Evolutionary conservation across 1,139 yeast species (phyloP).

Genomic region (Pneumocystis carinii): DNA sequence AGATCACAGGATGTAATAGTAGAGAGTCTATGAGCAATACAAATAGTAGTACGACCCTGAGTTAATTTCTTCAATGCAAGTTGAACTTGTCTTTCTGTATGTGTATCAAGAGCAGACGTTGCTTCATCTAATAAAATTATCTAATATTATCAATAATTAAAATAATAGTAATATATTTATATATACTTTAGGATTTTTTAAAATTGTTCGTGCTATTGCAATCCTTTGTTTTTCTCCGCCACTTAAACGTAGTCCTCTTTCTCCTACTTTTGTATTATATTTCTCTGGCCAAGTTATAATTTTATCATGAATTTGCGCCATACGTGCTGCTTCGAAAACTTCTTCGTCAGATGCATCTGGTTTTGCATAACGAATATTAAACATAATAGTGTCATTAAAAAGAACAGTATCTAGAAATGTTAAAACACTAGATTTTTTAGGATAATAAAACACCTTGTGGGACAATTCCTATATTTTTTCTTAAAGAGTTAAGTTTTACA

Average conservation of each 20-base stretch:
- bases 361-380: slow-evolving; percentile 78
- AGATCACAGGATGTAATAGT: slow-evolving; percentile 88
- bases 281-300: slow-evolving; percentile 72
- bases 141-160: slow-evolving; percentile 30
- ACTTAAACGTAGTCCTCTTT: slow-evolving; percentile 93
- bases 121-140: slow-evolving; percentile 22
- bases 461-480: slow-evolving; percentile 71
- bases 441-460: slow-evolving; percentile 54
- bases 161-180: slow-evolving; percentile 65
- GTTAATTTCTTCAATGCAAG: slow-evolving; percentile 41
- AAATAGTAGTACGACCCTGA: slow-evolving; percentile 50
- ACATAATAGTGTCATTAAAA: slow-evolving; percentile 58
- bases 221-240: slow-evolving; percentile 96
- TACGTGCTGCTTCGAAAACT: slow-evolving; percentile 44
- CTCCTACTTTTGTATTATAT: slow-evolving; percentile 80
- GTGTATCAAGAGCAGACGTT: slow-evolving; percentile 89
- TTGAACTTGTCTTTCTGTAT: slow-evolving; percentile 53
- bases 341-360: slow-evolving; percentile 49
- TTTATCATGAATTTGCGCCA: slow-evolving; percentile 41
- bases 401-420: slow-evolving; percentile 40
- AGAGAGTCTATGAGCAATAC: slow-evolving; percentile 85
- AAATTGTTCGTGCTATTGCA: slow-evolving; percentile 75
- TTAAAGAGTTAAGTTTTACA: slow-evolving; percentile 57
- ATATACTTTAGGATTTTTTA: slow-evolving; percentile 69
- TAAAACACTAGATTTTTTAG: slow-evolving; percentile 70